Evolutionary conservation across 768 basidiomycete genomes (phyloP).

Genomic region (Macrolepiota albuminosa): DNA sequence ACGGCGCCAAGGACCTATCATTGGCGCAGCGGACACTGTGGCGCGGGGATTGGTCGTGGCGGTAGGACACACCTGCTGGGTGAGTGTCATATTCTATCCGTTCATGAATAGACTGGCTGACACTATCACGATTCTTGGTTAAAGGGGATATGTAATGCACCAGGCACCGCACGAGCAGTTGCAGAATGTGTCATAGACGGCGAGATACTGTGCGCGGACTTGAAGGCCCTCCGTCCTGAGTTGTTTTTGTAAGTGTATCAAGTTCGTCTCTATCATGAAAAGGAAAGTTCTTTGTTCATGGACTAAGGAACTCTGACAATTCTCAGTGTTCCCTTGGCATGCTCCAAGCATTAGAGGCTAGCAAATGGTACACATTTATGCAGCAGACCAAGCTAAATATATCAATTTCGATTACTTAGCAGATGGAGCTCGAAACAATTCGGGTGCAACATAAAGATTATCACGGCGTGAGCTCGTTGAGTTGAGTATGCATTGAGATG

Average conservation of each 20-base stretch:
- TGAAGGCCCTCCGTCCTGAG: conserved; percentile 42
- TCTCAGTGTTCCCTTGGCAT: neutral
- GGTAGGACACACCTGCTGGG: conserved; percentile 80
- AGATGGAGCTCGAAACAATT: neutral
- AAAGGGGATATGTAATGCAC: conserved; percentile 77
- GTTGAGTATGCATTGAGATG: neutral
- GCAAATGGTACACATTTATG: neutral
- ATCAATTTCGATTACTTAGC: neutral
- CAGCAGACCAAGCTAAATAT: neutral
- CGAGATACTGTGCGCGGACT: conserved; percentile 49
- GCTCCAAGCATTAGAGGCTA: neutral
- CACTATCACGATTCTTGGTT: neutral
- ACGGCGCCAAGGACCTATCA: conserved; percentile 58
- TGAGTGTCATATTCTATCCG: conserved; percentile 27
- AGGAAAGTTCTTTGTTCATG: neutral
- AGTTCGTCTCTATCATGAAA: neutral
- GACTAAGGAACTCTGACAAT: neutral
- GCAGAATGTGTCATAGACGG: conserved; percentile 71
- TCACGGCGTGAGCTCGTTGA: neutral
- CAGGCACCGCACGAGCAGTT: conserved; percentile 75
- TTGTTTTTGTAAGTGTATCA: conserved; percentile 23
- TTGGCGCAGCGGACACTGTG: conserved; percentile 55
- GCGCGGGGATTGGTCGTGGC: conserved; percentile 67
- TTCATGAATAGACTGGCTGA: neutral
- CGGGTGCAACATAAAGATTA: neutral